Percentiles rank a stretch among this genome's conserved stretches.
Evolutionary conservation across 176 grass and related monocot species (phyloP).

Genomic region (Avena atlantica): DNA sequence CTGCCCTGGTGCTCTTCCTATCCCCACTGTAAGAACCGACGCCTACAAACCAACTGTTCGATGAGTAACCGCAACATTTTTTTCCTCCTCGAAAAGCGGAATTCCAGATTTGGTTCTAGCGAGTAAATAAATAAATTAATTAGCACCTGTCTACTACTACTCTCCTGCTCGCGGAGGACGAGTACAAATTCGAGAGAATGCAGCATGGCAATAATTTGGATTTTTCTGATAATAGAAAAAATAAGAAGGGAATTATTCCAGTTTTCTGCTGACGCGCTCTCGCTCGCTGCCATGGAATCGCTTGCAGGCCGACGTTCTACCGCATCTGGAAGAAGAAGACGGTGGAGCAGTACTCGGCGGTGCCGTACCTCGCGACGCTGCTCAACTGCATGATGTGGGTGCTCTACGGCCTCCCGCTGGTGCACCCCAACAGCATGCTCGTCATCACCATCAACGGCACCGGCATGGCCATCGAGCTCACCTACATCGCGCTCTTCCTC

Average conservation of each 20-base stretch:
- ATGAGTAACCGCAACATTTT: neutral
- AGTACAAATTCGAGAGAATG: neutral
- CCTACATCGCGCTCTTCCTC: slow-evolving; percentile 83
- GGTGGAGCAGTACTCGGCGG: slow-evolving; percentile 90
- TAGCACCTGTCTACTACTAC: no score
- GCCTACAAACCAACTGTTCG: neutral
- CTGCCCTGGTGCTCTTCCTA: slow-evolving; percentile 83
- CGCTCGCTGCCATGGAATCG: neutral
- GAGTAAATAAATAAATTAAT: no score
- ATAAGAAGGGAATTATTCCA: no score
- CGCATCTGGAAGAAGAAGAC: slow-evolving; percentile 86
- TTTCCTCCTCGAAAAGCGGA: neutral
- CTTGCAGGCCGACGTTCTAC: slow-evolving; percentile 78
- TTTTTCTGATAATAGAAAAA: neutral
- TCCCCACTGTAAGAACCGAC: slow-evolving; percentile 76
- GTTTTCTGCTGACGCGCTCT: no score
- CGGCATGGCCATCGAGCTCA: slow-evolving; percentile 79
- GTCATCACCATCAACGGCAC: slow-evolving; percentile 97
- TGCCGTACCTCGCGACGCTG: slow-evolving; percentile 89
- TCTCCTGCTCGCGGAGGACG: neutral
- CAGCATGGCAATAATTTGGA: neutral
- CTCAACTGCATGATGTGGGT: slow-evolving; percentile 99
- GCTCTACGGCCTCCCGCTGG: slow-evolving; percentile 77
- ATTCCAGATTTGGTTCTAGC: neutral
- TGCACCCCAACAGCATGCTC: slow-evolving; percentile 94